Percentiles rank a stretch among this genome's conserved stretches.
phyloP scores from a whole-genome alignment of 129 eudicot genomes.

The Deinandra increscens region DNA sequence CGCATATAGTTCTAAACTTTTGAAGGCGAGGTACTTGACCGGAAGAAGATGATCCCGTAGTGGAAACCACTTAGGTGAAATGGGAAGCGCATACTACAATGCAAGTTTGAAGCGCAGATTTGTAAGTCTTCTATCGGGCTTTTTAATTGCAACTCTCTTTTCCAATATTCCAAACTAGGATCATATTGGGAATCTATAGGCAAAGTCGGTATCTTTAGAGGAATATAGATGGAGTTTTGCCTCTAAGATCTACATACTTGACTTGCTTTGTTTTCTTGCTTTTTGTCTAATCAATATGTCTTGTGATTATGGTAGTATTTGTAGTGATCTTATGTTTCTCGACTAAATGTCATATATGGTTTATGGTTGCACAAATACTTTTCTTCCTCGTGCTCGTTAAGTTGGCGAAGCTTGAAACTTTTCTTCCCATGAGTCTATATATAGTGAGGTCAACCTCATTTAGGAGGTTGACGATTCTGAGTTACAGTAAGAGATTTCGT shows the following conservation, averaged over 20 bases:
- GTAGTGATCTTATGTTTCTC: background rate
- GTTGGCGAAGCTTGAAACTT: background rate
- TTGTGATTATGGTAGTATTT: slow-evolving; percentile 4
- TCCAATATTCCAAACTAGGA: slow-evolving; percentile 9
- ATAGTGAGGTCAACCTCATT: too few relatives aligned
- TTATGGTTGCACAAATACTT: slow-evolving; percentile 7
- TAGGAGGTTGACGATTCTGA: too few relatives aligned
- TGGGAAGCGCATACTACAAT: background rate
- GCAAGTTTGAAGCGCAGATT: background rate
- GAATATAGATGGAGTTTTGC: slow-evolving; percentile 25
- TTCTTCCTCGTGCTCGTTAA: slow-evolving; percentile 14
- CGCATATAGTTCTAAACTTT: slow-evolving; percentile 21
- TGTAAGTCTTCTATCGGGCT: slow-evolving; percentile 6
- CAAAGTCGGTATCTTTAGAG: slow-evolving; percentile 8
- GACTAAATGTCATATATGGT: slow-evolving; percentile 20
- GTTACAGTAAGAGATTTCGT: too few relatives aligned
- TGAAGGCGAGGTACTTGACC: slow-evolving; percentile 28
- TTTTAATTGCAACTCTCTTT: background rate
- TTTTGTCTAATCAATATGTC: background rate
- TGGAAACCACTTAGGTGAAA: background rate
- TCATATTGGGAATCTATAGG: slow-evolving; percentile 22
- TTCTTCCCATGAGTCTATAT: too few relatives aligned
- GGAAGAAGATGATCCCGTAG: slow-evolving; percentile 32
- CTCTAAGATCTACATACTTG: slow-evolving; percentile 10
- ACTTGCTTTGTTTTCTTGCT: slow-evolving; percentile 25